Evolutionary conservation across 306 rosid genomes (phyloP), one percentile per base, ranked within the genome.

Genomic region (Castanospermum australe): DNA sequence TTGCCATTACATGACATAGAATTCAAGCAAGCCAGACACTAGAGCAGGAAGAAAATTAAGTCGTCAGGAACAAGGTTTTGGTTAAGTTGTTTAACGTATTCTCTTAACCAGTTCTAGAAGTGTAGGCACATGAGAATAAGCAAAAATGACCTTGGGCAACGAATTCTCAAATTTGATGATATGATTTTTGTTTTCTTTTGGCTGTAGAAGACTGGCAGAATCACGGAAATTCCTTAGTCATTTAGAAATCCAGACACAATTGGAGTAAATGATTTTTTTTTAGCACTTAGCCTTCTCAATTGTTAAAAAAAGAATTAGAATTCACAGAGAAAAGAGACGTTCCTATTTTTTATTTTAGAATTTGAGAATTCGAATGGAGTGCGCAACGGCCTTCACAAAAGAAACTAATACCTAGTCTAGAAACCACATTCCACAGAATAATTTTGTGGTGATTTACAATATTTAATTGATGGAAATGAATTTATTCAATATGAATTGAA

Each of bases 401-500:
- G 67, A 81, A 65, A 68, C 51, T 38, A 69, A 63, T 73, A 36
- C 59, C 82, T 74, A 74, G 64, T 39, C 75, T 68, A 61, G 25
- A 86, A 75, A 75, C 39, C 65, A 79, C 81, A 56, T 64, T 75
- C 63, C 52, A 48, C 24, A 38, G 9, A 51, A 67, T 30, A 42
- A 66, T 42, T 57, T 57, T 62, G 76, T 38, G 64, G 60, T 50
- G 38, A 71, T 21, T 61, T 60, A 30, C 54, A 77, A 61, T 52
- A 73, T 60, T 52, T 35, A 30, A 67, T 60, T 72, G 48, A 76
- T 62, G 61, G 71, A 41, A 35, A 33, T 32, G 35, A 38, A 47
- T 52, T 84, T 77, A 87, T 78, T 83, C 82, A 71, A 95, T 88
- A 60, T 80, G 85, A 81, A 91, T 82, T 20, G 93, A 81, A 21